Evolutionary conservation across 345 rosid genomes (phyloP), one percentile per base, ranked within the genome.

Genomic region (Citrus cavaleriei): DNA sequence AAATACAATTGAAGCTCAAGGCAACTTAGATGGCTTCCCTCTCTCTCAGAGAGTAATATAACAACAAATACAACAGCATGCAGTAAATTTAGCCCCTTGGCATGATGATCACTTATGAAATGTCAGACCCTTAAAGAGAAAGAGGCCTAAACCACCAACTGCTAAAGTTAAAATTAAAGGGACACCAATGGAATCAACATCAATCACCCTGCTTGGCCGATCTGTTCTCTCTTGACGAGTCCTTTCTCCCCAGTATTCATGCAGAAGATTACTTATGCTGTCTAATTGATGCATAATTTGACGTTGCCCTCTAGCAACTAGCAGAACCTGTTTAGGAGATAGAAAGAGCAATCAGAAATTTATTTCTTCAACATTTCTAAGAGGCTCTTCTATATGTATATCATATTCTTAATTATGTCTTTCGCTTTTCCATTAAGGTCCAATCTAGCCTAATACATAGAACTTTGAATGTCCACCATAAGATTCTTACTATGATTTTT

Each of bases 241-340:
- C 88, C 87, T 91, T 78, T 89, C 97, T 70, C 91, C 94, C 81
- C 82, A 64, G 80, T 81, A 85, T 78, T 94, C 97, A 22, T 90
- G 94, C 70, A 93, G 74, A 72, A 91, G 86, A 88, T 87, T 94
- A 85, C 93, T 89, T 73, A 96, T 85, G 68, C 84, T 93, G 86
- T 91, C 97, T 73, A 96, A 76, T 49, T 96, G 99, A 72, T 89
- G 98, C 89, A 93, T 91, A 37, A 94, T 85, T 84, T 96, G 98
- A 32, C 97, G 96, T 67, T 96, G 99, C 28, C 92, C 91, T 62
- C 98, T 85, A 13, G 87, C 91, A 67, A 94, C 80, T 37, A 85
- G 79, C 79, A 87, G 22, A 58, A 93, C 86, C 99, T 96, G 92
- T 72, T 69, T 42, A 70, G 8, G 62, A 51, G 27, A 85, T 37